These are phyloP conservation scores for Trichocomaceae sp. DNA, from an alignment of 2,329 filamentous ascomycete species.

Conservation along the genomic window DNA sequence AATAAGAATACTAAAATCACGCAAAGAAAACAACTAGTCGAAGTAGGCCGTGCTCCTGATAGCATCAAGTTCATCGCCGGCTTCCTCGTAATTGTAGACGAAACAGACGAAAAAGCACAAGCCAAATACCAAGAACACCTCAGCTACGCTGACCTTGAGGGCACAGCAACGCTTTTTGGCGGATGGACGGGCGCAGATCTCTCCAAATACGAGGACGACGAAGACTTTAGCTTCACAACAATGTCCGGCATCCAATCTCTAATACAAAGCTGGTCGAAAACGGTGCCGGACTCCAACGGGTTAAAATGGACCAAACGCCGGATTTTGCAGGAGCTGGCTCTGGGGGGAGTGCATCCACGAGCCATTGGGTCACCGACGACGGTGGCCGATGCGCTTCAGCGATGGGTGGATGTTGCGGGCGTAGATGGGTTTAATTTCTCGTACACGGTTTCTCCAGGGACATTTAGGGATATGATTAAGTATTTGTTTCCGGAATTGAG, in stretches of 20 bases:
- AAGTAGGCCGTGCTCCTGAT: constrained; percentile 33
- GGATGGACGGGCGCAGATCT: constrained; percentile 45
- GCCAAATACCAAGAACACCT: constrained; percentile 38
- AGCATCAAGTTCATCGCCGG: constrained; percentile 42
- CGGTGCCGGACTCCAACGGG: constrained; percentile 35
- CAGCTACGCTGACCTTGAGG: constrained; percentile 41
- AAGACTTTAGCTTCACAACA: constrained; percentile 40
- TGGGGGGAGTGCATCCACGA: constrained; percentile 32
- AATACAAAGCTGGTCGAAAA: constrained; percentile 41
- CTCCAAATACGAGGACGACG: constrained; percentile 37
- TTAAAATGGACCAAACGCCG: constrained; percentile 35
- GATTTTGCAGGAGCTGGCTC: constrained; percentile 28
- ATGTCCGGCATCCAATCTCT: constrained; percentile 39
- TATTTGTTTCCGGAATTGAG: constrained; percentile 43
- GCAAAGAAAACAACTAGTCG: constrained; percentile 29
- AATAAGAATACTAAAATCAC: not conserved
- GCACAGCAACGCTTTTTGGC: constrained; percentile 41
- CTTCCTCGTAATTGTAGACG: constrained; percentile 38
- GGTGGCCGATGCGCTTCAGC: constrained; percentile 33
- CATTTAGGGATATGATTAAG: constrained; percentile 48
- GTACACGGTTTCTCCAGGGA: constrained; percentile 47
- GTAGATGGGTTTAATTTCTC: constrained; percentile 40
- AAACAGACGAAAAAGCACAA: constrained; percentile 40
- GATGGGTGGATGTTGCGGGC: constrained; percentile 41
- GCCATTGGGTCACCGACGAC: constrained; percentile 31